Evolutionary conservation across 2,329 filamentous ascomycete genomes (phyloP).

Genomic region (Sporothrix phasma): DNA sequence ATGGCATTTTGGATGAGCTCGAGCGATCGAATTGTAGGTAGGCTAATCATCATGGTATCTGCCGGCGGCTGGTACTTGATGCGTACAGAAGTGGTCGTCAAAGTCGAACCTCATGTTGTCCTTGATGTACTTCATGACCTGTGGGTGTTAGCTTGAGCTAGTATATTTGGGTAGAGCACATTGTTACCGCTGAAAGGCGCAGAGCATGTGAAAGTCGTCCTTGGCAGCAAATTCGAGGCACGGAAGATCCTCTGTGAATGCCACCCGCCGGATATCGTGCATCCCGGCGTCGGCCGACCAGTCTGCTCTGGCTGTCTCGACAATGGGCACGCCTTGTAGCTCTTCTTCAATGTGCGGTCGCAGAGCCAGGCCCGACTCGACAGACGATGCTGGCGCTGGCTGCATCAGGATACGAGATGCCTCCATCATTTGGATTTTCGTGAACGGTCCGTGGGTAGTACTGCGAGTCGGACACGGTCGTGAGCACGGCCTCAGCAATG

Average conservation of each 20-base stretch:
- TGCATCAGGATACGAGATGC: conserved; percentile 74
- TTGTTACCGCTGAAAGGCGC: conserved; percentile 70
- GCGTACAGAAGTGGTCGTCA: conserved; percentile 65
- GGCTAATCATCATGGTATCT: conserved; percentile 91
- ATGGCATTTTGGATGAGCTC: conserved; percentile 86
- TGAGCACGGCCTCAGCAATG: conserved; percentile 73
- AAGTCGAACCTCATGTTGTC: conserved; percentile 59
- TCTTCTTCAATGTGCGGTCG: conserved; percentile 15
- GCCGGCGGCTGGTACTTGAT: conserved; percentile 82
- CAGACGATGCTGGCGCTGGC: conserved; percentile 49
- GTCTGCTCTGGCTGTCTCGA: conserved; percentile 57
- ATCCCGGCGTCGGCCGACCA: conserved; percentile 75
- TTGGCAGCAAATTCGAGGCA: conserved; percentile 68
- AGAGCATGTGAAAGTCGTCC: conserved; percentile 79
- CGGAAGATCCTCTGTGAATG: conserved; percentile 69
- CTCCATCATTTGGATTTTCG: conserved; percentile 70
- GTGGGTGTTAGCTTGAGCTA: conserved; percentile 15
- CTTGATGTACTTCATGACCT: conserved; percentile 78
- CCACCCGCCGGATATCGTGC: conserved; percentile 69
- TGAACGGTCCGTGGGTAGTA: conserved; percentile 83
- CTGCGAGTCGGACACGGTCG: conserved; percentile 87
- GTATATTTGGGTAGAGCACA: background rate
- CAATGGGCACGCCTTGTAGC: conserved; percentile 37
- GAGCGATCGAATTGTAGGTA: conserved; percentile 74
- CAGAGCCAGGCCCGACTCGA: conserved; percentile 56